A percentile compares a stretch with the other conserved stretches of the same genome.
phyloP scores from a whole-genome alignment of 2,329 filamentous ascomycete genomes.

The Clarireedia hainanense region DNA sequence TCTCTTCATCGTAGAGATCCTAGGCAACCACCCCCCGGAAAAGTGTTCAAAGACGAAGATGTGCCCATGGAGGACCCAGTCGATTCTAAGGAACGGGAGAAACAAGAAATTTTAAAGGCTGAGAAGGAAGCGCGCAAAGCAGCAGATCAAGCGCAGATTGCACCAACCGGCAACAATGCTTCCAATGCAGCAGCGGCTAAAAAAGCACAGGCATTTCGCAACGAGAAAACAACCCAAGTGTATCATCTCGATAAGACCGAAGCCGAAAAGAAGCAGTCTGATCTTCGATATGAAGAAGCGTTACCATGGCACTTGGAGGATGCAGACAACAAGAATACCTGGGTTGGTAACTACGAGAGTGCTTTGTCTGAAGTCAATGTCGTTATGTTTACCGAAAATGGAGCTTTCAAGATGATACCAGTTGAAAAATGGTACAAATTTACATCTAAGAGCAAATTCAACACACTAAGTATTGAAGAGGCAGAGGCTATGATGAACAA shows the following conservation, averaged over 20 bases:
- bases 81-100: constrained; percentile 53
- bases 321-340: constrained; percentile 89
- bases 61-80: constrained; percentile 33
- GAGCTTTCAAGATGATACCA: constrained; percentile 76
- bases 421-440: constrained; percentile 96
- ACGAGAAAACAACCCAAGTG: constrained; percentile 81
- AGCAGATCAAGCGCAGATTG: constrained; percentile 85
- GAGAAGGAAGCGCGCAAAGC: constrained; percentile 82
- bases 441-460: constrained; percentile 70
- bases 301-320: constrained; percentile 96
- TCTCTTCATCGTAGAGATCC: constrained; percentile 85
- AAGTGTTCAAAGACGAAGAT: constrained; percentile 54
- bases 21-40: constrained; percentile 56
- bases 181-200: constrained; percentile 24
- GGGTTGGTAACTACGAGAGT: constrained; percentile 85
- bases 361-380: constrained; percentile 81
- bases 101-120: constrained; percentile 61
- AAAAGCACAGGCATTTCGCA: constrained; percentile 55
- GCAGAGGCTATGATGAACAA: constrained; percentile 77
- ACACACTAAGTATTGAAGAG: constrained; percentile 71
- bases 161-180: constrained; percentile 61
- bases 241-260: constrained; percentile 69
- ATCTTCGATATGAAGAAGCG: constrained; percentile 85
- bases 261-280: constrained; percentile 60
- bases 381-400: constrained; percentile 63